Evolutionary conservation across 495 filamentous ascomycete genomes (phyloP).

Genomic region (Letharia lupina): DNA sequence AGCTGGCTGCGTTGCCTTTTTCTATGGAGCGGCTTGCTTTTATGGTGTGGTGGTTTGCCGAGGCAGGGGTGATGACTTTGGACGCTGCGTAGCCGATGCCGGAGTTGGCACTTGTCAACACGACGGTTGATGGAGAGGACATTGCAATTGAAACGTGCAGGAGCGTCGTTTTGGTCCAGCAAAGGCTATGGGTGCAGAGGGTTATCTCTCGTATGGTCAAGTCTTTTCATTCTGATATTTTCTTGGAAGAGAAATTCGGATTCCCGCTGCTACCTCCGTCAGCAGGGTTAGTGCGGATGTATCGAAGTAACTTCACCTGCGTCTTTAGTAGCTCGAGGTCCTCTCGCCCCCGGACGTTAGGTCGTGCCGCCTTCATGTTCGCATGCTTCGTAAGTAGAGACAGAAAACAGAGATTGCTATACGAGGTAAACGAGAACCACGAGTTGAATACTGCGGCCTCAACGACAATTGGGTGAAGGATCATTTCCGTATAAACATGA

Average conservation of each 20-base stretch:
- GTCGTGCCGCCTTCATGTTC: no score
- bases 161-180: neutral
- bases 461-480: neutral
- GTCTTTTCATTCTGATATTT: neutral
- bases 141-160: neutral
- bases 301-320: neutral
- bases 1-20: slow-evolving; percentile 9
- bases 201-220: neutral
- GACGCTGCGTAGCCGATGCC: slow-evolving; percentile 16
- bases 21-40: slow-evolving; percentile 8
- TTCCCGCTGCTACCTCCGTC: neutral
- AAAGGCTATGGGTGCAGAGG: neutral
- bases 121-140: neutral
- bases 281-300: neutral
- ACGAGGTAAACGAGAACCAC: neutral
- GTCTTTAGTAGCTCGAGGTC: neutral
- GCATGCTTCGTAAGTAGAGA: neutral
- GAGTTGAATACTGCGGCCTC: neutral
- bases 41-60: slow-evolving; percentile 10
- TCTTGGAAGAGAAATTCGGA: neutral
- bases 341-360: neutral
- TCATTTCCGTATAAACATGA: neutral
- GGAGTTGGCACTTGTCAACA: slow-evolving; percentile 6
- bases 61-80: slow-evolving; percentile 14
- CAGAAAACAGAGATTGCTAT: neutral